These are phyloP conservation scores for Argentina anserina DNA, from an alignment of 306 rosid species.

Conservation along the genomic window DNA sequence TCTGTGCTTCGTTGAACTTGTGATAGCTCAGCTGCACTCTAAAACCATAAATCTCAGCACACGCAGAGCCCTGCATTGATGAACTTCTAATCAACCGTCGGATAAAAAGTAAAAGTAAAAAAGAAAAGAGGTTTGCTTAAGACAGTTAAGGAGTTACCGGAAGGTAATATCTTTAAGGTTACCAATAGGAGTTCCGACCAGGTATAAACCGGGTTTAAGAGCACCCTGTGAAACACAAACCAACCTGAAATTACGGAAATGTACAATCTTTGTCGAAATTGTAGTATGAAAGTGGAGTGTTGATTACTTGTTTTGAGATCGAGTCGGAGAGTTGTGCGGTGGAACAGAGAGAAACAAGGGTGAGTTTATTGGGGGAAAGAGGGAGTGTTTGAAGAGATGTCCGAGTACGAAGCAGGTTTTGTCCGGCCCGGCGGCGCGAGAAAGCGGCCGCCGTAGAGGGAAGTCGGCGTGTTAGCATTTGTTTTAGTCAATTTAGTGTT, in stretches of 20 bases:
- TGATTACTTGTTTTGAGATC: slow-evolving; percentile 49
- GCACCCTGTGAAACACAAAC: slow-evolving; percentile 36
- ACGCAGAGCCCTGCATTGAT: slow-evolving; percentile 66
- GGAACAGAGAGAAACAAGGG: slow-evolving; percentile 32
- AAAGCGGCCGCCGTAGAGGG: slow-evolving; percentile 45
- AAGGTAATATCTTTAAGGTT: slow-evolving; percentile 76
- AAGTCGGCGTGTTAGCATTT: slow-evolving; percentile 56
- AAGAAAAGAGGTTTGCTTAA: too few relatives aligned
- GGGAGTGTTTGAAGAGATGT: slow-evolving; percentile 28
- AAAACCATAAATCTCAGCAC: slow-evolving; percentile 40
- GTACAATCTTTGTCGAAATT: not conserved
- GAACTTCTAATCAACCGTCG: slow-evolving; percentile 1
- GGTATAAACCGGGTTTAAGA: slow-evolving; percentile 73
- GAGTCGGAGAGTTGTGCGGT: slow-evolving; percentile 23
- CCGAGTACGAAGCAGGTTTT: slow-evolving; percentile 1
- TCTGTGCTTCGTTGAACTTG: slow-evolving; percentile 81
- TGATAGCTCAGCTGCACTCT: slow-evolving; percentile 83
- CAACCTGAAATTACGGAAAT: not conserved
- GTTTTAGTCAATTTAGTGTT: not conserved
- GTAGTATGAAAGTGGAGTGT: not conserved
- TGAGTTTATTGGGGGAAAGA: slow-evolving; percentile 11
- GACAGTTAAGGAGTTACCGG: slow-evolving; percentile 53
- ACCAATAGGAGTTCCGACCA: slow-evolving; percentile 90
- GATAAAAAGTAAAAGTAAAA: not conserved
- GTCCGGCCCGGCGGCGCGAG: slow-evolving; percentile 21